A percentile compares a stretch with the other conserved stretches of the same genome.
phyloP scores from a whole-genome alignment of 2,329 filamentous ascomycete genomes.

The Sarocladium kiliense region DNA sequence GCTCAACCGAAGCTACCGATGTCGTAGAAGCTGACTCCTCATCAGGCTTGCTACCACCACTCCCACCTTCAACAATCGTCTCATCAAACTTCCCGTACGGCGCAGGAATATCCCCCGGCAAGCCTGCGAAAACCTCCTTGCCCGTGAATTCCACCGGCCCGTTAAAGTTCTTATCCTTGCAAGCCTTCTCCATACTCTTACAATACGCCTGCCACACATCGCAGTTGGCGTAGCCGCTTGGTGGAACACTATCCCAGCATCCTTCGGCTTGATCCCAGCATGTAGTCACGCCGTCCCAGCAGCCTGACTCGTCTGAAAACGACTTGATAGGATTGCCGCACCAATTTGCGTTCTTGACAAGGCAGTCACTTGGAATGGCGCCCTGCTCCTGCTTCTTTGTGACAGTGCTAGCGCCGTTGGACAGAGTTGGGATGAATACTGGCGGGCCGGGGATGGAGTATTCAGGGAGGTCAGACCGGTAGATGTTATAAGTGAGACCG shows the following conservation, averaged over 20 bases:
- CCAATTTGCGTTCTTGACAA: constrained; percentile 69
- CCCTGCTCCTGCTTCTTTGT: constrained; percentile 32
- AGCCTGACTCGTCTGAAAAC: constrained; percentile 49
- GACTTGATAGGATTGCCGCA: constrained; percentile 55
- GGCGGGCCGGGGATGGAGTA: constrained; percentile 52
- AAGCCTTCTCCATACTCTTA: constrained; percentile 36
- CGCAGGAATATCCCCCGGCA: constrained; percentile 28
- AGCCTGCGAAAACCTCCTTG: constrained; percentile 22
- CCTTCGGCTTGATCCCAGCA: constrained; percentile 54
- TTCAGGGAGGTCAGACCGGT: constrained; percentile 33
- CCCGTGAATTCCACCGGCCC: constrained; percentile 43
- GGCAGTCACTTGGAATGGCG: constrained; percentile 48
- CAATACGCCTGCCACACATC: constrained; percentile 60
- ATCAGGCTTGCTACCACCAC: constrained; percentile 5
- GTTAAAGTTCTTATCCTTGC: constrained; percentile 33
- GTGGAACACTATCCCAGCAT: constrained; percentile 56
- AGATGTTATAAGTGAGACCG: constrained; percentile 62
- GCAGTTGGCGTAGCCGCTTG: constrained; percentile 57
- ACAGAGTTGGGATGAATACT: constrained; percentile 38
- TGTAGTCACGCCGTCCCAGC: constrained; percentile 50
- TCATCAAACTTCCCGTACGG: constrained; percentile 21
- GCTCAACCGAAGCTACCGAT: constrained; percentile 5
- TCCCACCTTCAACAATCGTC: constrained; percentile 13
- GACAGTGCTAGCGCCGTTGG: constrained; percentile 8
- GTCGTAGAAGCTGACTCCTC: constrained; percentile 11